Conservation (phyloP, 495 filamentous ascomycete genomes). For the Penicillium desertorum region DNA sequence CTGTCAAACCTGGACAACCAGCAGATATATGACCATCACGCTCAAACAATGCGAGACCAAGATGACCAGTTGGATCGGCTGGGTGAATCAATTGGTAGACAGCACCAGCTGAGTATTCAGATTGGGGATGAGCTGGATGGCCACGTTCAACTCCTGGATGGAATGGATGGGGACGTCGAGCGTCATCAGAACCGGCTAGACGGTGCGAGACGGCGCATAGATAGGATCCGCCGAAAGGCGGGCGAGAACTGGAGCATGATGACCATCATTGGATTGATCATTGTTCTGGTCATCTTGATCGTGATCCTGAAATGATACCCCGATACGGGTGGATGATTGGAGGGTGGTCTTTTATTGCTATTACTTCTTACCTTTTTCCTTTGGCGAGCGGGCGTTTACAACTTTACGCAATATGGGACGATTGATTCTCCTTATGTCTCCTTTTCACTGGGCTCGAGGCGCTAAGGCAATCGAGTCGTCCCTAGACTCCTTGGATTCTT, state of each 20-base stretch:
- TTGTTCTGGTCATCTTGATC: conserved; percentile 75
- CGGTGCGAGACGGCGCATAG: conserved; percentile 68
- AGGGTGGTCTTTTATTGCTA: conserved; percentile 9
- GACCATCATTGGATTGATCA: conserved; percentile 72
- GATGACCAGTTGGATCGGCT: conserved; percentile 90
- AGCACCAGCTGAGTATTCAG: conserved; percentile 89
- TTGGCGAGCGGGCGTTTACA: conserved; percentile 31
- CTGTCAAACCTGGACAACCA: conserved; percentile 70
- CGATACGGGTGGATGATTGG: neutral
- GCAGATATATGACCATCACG: conserved; percentile 85
- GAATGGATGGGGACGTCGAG: conserved; percentile 78
- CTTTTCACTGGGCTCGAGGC: conserved; percentile 15
- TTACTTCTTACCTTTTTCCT: conserved; percentile 6
- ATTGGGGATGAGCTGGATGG: conserved; percentile 95
- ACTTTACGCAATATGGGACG: conserved; percentile 6
- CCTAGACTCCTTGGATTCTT: conserved; percentile 5
- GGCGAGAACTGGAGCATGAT: conserved; percentile 79
- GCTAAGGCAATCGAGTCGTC: conserved; percentile 14
- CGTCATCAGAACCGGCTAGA: conserved; percentile 74
- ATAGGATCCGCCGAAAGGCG: conserved; percentile 67
- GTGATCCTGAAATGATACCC: conserved; percentile 65
- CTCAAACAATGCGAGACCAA: conserved; percentile 75
- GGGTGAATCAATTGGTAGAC: conserved; percentile 81
- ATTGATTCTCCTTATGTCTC: conserved; percentile 13
- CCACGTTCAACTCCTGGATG: conserved; percentile 85